Percentiles rank a stretch among this genome's conserved stretches.
These are phyloP conservation scores for Kluyveromyces wickerhamii DNA, from an alignment of 805 yeast genomes.

Conservation along the genomic window DNA sequence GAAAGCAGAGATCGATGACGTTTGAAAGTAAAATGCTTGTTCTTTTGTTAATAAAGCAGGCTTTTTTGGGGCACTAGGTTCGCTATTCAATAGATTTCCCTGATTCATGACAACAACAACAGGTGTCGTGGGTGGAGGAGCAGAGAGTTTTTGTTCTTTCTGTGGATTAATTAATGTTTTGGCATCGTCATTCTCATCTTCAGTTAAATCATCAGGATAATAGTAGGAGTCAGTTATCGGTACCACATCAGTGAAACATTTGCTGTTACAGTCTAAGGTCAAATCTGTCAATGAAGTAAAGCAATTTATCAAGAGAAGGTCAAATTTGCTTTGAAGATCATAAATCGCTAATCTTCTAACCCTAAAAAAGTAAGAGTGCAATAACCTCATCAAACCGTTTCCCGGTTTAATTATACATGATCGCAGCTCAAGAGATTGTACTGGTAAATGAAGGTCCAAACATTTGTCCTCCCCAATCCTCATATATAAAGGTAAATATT, in stretches of 20 bases:
- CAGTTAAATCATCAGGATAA: conserved; percentile 10
- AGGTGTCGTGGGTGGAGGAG: conserved; percentile 30
- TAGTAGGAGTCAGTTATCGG: conserved; percentile 22
- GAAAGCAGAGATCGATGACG: conserved; percentile 22
- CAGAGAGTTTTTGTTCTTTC: conserved; percentile 12
- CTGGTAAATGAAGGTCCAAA: conserved; percentile 30
- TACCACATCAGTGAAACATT: conserved; percentile 30
- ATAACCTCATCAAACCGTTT: conserved; percentile 29
- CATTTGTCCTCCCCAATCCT: conserved; percentile 15
- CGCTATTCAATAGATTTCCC: conserved; percentile 13
- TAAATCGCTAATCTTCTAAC: conserved; percentile 34
- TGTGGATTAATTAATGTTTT: conserved; percentile 24
- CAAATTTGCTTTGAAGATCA: conserved; percentile 36
- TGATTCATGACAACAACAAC: conserved; percentile 22
- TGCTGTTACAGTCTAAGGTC: conserved; percentile 42
- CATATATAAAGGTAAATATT: conserved; percentile 26
- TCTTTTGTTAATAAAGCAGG: conserved; percentile 19
- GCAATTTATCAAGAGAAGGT: conserved; percentile 42
- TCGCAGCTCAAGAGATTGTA: conserved; percentile 25
- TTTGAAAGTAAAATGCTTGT: conserved; percentile 20
- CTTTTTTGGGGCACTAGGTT: conserved; percentile 9
- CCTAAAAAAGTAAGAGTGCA: conserved; percentile 35
- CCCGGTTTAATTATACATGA: conserved; percentile 32
- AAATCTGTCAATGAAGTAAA: conserved; percentile 34
- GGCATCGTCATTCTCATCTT: conserved; percentile 12